phyloP scores from a whole-genome alignment of 2,329 filamentous ascomycete genomes.

The Talaromyces sp. region DNA sequence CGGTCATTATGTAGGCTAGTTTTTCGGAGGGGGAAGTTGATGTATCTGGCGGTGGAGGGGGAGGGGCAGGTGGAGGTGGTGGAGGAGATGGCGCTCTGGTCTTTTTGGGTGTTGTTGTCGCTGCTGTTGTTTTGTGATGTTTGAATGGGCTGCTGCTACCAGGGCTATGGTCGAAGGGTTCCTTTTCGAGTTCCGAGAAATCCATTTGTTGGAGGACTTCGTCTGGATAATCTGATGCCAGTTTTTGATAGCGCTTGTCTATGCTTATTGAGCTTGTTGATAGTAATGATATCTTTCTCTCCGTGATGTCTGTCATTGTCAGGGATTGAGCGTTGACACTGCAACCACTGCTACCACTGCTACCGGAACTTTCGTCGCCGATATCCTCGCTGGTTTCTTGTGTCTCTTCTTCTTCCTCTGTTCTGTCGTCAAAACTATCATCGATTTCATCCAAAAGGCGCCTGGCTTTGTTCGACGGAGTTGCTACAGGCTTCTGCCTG shows the following conservation, averaged over 20 bases:
- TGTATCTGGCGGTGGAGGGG: slow-evolving; percentile 25
- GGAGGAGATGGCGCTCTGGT: not conserved
- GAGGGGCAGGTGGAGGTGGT: slow-evolving; percentile 15
- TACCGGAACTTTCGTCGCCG: slow-evolving; percentile 20
- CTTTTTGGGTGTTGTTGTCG: slow-evolving; percentile 4
- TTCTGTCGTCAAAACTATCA: slow-evolving; percentile 22
- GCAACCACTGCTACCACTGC: no score
- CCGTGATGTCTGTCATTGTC: slow-evolving; percentile 21
- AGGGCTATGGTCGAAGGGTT: slow-evolving; percentile 51
- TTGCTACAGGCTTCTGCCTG: not conserved
- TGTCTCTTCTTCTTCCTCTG: slow-evolving; percentile 18
- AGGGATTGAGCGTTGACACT: slow-evolving; percentile 34
- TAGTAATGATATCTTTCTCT: slow-evolving; percentile 3
- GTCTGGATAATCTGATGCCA: slow-evolving; percentile 50
- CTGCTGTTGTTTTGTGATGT: not conserved
- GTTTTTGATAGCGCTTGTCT: slow-evolving; percentile 30
- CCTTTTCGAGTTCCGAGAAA: slow-evolving; percentile 50
- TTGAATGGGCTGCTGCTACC: slow-evolving; percentile 17
- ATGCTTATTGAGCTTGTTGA: slow-evolving; percentile 28
- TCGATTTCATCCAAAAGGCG: slow-evolving; percentile 22
- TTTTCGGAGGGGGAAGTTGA: slow-evolving; percentile 34
- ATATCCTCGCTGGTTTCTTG: slow-evolving; percentile 13
- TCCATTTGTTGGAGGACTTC: slow-evolving; percentile 47
- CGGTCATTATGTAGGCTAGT: slow-evolving; percentile 36
- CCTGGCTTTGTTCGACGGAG: slow-evolving; percentile 9